Evolutionary conservation across 1,284 basidiomycete species (phyloP).

Genomic region (Leccinum glutinopallens): DNA sequence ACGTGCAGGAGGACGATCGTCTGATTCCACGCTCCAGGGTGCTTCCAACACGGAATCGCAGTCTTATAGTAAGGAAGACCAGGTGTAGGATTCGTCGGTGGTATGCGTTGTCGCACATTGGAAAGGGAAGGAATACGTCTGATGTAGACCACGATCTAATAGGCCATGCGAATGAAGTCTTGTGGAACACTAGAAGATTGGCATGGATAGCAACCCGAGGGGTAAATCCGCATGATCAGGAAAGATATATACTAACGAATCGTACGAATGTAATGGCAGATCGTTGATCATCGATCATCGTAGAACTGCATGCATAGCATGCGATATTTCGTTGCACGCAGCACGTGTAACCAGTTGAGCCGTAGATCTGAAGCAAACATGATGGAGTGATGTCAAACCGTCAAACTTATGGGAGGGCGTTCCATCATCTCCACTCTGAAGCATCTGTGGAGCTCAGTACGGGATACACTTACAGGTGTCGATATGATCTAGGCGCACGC

Average conservation of each 20-base stretch:
- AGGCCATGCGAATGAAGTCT: neutral
- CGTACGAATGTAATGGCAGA: too few species aligned
- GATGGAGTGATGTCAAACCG: too few species aligned
- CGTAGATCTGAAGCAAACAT: too few species aligned
- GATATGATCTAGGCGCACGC: neutral
- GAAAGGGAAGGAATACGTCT: neutral
- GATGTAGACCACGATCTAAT: neutral
- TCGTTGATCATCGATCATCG: too few species aligned
- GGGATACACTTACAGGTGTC: neutral
- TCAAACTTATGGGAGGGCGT: too few species aligned
- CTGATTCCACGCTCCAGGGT: neutral
- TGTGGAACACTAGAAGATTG: neutral
- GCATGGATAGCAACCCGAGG: neutral
- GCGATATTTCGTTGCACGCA: too few species aligned
- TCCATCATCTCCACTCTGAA: too few species aligned
- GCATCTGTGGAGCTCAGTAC: neutral
- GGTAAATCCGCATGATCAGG: too few species aligned
- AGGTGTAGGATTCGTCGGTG: neutral
- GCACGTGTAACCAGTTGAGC: too few species aligned
- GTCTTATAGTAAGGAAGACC: neutral
- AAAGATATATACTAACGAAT: too few species aligned
- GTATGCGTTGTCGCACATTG: neutral
- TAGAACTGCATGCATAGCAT: too few species aligned
- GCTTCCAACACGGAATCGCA: neutral
- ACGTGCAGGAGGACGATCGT: neutral